phyloP scores from a whole-genome alignment of 1,139 yeast genomes.

The Meyerozyma guilliermondii region DNA sequence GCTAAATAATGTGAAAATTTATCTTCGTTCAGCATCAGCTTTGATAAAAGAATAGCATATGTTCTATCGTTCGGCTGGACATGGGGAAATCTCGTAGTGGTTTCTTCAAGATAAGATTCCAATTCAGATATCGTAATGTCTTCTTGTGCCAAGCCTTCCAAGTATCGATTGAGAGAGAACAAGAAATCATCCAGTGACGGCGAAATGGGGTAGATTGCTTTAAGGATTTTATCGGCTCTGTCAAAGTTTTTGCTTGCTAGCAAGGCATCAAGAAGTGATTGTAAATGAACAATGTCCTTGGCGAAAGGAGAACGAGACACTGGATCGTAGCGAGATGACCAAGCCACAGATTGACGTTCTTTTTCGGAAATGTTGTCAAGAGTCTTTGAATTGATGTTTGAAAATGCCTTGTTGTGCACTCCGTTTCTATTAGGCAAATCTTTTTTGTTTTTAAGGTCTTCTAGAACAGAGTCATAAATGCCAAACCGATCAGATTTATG shows the following conservation, averaged over 20 bases:
- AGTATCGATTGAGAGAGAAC: conserved; percentile 32
- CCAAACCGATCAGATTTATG: not conserved
- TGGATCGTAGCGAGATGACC: conserved; percentile 41
- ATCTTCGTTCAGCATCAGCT: conserved; percentile 8
- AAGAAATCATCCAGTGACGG: conserved; percentile 27
- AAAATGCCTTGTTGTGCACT: conserved; percentile 18
- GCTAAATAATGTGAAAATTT: conserved; percentile 32
- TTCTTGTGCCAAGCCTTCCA: conserved; percentile 30
- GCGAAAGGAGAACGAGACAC: conserved; percentile 45
- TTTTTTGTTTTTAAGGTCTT: conserved; percentile 10
- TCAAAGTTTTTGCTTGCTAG: conserved; percentile 60
- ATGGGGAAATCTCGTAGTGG: conserved; percentile 23
- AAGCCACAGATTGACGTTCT: conserved; percentile 19
- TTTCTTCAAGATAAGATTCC: conserved; percentile 21
- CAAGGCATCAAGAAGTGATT: conserved; percentile 79
- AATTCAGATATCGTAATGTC: conserved; percentile 21
- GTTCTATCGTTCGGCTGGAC: conserved; percentile 41
- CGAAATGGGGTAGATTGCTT: conserved; percentile 48
- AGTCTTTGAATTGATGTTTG: conserved; percentile 15
- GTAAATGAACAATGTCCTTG: conserved; percentile 59
- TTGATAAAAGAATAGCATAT: conserved; percentile 32
- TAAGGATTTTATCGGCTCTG: conserved; percentile 67
- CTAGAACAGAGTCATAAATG: conserved; percentile 10
- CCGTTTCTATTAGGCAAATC: conserved; percentile 5
- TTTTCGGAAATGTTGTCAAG: conserved; percentile 14